Conservation (phyloP, 352 stramenopile species). For the Globisporangium rhizosaccharum region DNA sequence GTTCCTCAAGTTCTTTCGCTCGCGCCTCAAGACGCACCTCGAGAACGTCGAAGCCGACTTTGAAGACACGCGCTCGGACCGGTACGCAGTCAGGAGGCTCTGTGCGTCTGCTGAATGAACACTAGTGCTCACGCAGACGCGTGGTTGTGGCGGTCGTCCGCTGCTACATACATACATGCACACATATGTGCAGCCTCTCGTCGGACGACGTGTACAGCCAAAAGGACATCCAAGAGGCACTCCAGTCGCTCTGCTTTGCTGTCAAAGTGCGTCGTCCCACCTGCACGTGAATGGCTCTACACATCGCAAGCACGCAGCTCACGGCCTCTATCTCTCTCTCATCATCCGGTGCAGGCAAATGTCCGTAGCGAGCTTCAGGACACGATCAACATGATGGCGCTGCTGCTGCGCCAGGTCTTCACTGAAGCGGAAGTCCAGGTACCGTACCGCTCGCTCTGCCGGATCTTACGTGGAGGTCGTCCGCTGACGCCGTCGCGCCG, state of each 20-base stretch:
- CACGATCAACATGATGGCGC: constrained; percentile 84
- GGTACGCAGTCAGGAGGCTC: constrained; percentile 14
- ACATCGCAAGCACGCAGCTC: too few species aligned
- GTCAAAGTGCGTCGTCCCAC: constrained; percentile 43
- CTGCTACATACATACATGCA: not conserved
- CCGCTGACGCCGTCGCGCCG: not conserved
- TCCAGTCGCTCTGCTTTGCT: constrained; percentile 74
- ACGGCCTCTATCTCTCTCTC: too few species aligned
- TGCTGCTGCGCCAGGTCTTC: constrained; percentile 80
- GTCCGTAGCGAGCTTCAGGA: constrained; percentile 75
- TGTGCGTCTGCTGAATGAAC: too few species aligned
- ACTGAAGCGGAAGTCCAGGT: constrained; percentile 60
- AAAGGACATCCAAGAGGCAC: constrained; percentile 71
- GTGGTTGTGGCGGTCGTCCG: not conserved
- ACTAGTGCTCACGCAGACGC: not conserved
- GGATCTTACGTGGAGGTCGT: not conserved
- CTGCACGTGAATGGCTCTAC: too few species aligned
- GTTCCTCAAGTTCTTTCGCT: constrained; percentile 86
- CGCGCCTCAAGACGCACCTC: constrained; percentile 63
- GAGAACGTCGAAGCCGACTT: constrained; percentile 84
- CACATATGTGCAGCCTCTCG: constrained; percentile 32
- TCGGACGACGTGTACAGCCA: constrained; percentile 81
- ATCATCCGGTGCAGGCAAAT: constrained; percentile 31
- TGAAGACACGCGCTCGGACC: constrained; percentile 76
- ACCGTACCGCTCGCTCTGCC: not conserved